phyloP scores from a whole-genome alignment of 192 early-diverging fungal species.

The Rhizophagus sp. region DNA sequence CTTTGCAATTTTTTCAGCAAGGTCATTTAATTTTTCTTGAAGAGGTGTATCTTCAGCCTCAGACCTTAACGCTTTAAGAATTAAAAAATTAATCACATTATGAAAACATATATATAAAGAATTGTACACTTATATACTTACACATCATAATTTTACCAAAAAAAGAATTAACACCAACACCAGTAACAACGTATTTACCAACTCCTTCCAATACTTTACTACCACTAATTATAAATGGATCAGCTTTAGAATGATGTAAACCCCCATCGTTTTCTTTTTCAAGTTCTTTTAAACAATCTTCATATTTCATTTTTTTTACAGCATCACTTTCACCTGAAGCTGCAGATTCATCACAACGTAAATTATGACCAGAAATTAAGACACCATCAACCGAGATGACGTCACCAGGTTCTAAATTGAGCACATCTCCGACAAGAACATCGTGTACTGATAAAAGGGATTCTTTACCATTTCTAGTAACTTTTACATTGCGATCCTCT shows the following conservation, averaged over 20 bases:
- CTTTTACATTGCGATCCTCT: slow-evolving; percentile 76
- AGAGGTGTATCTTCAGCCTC: slow-evolving; percentile 89
- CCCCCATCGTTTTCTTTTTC: slow-evolving; percentile 38
- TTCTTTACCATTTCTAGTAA: slow-evolving; percentile 65
- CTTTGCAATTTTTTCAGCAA: slow-evolving; percentile 95
- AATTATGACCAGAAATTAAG: slow-evolving; percentile 76
- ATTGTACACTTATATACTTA: background rate
- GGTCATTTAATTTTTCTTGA: slow-evolving; percentile 82
- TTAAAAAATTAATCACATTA: background rate
- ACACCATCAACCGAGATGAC: slow-evolving; percentile 91
- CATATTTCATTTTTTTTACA: slow-evolving; percentile 72
- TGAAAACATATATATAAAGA: background rate
- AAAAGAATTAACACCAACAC: slow-evolving; percentile 84
- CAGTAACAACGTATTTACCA: slow-evolving; percentile 81
- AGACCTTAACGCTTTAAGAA: slow-evolving; percentile 60
- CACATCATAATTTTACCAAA: slow-evolving; percentile 87
- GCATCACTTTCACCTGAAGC: slow-evolving; percentile 95
- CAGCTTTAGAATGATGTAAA: slow-evolving; percentile 37
- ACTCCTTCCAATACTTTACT: slow-evolving; percentile 90
- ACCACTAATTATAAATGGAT: slow-evolving; percentile 92
- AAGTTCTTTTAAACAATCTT: slow-evolving; percentile 41
- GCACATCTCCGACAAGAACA: slow-evolving; percentile 89
- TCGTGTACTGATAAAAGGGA: slow-evolving; percentile 72
- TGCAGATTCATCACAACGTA: slow-evolving; percentile 89
- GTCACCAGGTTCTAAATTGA: slow-evolving; percentile 88